Percentiles rank a stretch among this genome's conserved stretches.
Evolutionary conservation across 176 grass and related monocot genomes (phyloP).

Genomic region (Musa itinerans): DNA sequence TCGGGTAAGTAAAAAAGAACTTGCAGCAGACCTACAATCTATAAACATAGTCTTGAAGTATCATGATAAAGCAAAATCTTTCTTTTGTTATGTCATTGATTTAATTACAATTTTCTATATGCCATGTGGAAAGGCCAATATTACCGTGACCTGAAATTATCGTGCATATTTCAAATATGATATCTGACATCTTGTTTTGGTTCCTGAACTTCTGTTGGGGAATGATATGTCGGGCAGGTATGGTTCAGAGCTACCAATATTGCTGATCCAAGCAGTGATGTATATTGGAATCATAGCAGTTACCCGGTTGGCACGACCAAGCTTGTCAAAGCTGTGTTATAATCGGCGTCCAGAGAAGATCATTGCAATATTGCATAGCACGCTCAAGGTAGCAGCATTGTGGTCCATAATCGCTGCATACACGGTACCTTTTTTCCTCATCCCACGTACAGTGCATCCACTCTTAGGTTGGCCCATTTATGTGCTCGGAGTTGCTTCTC

Average conservation of each 20-base stretch:
- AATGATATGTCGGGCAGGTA: conserved; percentile 40
- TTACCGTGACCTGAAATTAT: background rate
- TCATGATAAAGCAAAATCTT: background rate
- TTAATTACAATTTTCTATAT: background rate
- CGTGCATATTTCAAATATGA: background rate
- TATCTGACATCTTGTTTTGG: background rate
- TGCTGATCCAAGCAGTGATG: conserved; percentile 54
- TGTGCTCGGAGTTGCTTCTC: conserved; percentile 52
- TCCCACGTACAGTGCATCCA: conserved; percentile 78
- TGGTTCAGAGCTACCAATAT: conserved; percentile 66
- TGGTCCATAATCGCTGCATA: conserved; percentile 60
- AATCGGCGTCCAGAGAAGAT: conserved; percentile 68
- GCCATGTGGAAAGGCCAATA: background rate
- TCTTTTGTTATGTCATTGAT: background rate
- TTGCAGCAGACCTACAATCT: background rate
- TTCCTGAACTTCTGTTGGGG: background rate
- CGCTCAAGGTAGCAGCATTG: conserved; percentile 57
- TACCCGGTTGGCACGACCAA: conserved; percentile 56
- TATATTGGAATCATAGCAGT: conserved; percentile 58
- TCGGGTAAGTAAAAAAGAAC: conserved; percentile 49
- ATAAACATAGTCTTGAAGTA: background rate
- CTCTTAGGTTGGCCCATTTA: conserved; percentile 90
- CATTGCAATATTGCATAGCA: conserved; percentile 40
- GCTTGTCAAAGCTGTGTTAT: conserved; percentile 73
- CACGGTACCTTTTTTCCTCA: conserved; percentile 74